Percentiles rank a stretch among this genome's conserved stretches.
Evolutionary conservation across 495 filamentous ascomycete genomes (phyloP).

Genomic region (Pseudoneurospora amorphoporcata): DNA sequence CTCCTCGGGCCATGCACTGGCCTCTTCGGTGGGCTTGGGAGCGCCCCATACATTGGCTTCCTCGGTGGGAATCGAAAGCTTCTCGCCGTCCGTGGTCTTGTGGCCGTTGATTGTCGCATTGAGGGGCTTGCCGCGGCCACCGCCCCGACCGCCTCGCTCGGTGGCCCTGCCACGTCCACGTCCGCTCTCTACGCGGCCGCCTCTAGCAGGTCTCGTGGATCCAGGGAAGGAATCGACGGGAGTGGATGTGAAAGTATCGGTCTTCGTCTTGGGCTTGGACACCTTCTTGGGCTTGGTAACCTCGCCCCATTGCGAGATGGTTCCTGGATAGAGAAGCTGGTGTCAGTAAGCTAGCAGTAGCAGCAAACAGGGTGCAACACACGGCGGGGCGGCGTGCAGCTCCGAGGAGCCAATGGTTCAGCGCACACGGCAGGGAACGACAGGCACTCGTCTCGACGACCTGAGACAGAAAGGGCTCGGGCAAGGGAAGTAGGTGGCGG

Average conservation of each 20-base stretch:
- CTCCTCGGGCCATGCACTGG: slow-evolving; percentile 15
- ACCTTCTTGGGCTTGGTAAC: slow-evolving; percentile 89
- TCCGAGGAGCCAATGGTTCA: neutral
- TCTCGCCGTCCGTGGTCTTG: slow-evolving; percentile 35
- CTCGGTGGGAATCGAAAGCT: slow-evolving; percentile 39
- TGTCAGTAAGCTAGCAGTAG: slow-evolving; percentile 17
- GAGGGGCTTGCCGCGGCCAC: slow-evolving; percentile 39
- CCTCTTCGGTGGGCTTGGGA: slow-evolving; percentile 26
- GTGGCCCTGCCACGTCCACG: slow-evolving; percentile 63
- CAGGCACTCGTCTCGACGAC: neutral
- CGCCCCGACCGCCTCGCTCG: slow-evolving; percentile 63
- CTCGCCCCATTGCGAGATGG: slow-evolving; percentile 87
- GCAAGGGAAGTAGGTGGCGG: neutral
- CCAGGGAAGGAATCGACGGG: slow-evolving; percentile 36
- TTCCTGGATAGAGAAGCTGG: slow-evolving; percentile 43
- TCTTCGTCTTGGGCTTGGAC: slow-evolving; percentile 73
- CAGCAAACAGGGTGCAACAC: neutral
- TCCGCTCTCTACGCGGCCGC: slow-evolving; percentile 55
- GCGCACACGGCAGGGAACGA: neutral
- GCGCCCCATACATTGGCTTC: slow-evolving; percentile 31
- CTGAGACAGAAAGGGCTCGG: neutral
- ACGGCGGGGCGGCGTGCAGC: neutral
- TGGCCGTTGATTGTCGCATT: slow-evolving; percentile 42
- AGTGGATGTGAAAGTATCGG: slow-evolving; percentile 44
- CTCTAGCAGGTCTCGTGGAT: slow-evolving; percentile 39